phyloP scores from a whole-genome alignment of 176 grass and related monocot species.

The Zea luxurians region DNA sequence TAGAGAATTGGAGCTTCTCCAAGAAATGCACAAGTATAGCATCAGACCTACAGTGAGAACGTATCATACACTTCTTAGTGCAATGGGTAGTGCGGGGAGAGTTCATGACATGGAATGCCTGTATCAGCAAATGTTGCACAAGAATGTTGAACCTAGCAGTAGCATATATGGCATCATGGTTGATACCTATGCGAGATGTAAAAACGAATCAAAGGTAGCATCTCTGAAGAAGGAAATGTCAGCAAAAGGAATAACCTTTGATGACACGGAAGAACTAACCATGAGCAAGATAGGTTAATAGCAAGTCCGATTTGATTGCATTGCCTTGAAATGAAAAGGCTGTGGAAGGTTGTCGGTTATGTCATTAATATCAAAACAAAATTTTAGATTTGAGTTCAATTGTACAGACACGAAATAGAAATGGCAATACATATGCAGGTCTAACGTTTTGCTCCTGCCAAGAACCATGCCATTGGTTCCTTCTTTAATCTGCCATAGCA shows the following conservation, averaged over 20 bases:
- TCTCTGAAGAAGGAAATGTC: conserved; percentile 49
- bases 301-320: neutral
- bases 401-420: neutral
- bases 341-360: neutral
- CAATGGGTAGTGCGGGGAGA: conserved; percentile 45
- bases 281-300: neutral
- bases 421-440: neutral
- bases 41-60: conserved; percentile 52
- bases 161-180: conserved; percentile 46
- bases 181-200: conserved; percentile 44
- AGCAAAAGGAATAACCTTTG: conserved; percentile 44
- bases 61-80: conserved; percentile 44
- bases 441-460: neutral
- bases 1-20: conserved; percentile 52
- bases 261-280: neutral
- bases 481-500: neutral
- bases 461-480: neutral
- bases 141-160: conserved; percentile 52
- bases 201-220: conserved; percentile 46
- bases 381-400: neutral
- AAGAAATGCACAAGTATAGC: conserved; percentile 50
- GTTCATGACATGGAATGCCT: conserved; percentile 52
- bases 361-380: neutral
- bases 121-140: conserved; percentile 54
- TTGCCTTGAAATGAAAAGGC: neutral